phyloP scores from a whole-genome alignment of 1,284 basidiomycete species.

The Wolfiporia cocos region DNA sequence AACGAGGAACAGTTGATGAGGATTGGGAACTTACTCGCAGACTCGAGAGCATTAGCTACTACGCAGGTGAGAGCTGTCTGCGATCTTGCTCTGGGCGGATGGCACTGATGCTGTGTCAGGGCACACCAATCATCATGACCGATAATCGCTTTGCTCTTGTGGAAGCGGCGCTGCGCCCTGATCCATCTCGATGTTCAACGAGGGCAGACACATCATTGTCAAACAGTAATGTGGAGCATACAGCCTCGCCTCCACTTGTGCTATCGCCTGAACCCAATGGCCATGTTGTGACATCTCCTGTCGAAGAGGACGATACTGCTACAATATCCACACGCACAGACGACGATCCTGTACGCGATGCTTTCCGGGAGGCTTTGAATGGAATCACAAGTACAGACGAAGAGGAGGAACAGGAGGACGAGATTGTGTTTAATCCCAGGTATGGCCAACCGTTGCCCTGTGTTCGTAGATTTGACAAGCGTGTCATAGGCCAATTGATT shows the following conservation, averaged over 20 bases:
- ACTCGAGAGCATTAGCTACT: slow-evolving; percentile 61
- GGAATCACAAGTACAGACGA: slow-evolving; percentile 36
- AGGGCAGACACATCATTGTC: too few relatives aligned
- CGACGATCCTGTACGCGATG: slow-evolving; percentile 77
- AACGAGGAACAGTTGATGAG: slow-evolving; percentile 96
- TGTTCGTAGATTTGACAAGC: neutral
- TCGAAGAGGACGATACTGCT: slow-evolving; percentile 65
- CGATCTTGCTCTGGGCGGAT: neutral
- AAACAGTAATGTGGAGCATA: neutral
- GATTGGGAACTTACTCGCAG: slow-evolving; percentile 79
- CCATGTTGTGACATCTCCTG: slow-evolving; percentile 18
- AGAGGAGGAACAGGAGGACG: slow-evolving; percentile 49
- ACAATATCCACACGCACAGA: slow-evolving; percentile 68
- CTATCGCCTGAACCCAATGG: slow-evolving; percentile 6
- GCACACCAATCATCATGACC: slow-evolving; percentile 8
- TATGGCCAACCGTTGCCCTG: neutral
- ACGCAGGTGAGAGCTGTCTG: slow-evolving; percentile 40
- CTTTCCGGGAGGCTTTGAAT: slow-evolving; percentile 59
- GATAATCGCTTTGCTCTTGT: neutral
- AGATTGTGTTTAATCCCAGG: slow-evolving; percentile 3
- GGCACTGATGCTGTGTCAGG: neutral
- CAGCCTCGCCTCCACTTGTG: neutral
- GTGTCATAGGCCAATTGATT: neutral
- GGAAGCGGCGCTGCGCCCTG: neutral
- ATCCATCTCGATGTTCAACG: too few relatives aligned